phyloP scores from a whole-genome alignment of 441 rosid species.

The Manihot esculenta region DNA sequence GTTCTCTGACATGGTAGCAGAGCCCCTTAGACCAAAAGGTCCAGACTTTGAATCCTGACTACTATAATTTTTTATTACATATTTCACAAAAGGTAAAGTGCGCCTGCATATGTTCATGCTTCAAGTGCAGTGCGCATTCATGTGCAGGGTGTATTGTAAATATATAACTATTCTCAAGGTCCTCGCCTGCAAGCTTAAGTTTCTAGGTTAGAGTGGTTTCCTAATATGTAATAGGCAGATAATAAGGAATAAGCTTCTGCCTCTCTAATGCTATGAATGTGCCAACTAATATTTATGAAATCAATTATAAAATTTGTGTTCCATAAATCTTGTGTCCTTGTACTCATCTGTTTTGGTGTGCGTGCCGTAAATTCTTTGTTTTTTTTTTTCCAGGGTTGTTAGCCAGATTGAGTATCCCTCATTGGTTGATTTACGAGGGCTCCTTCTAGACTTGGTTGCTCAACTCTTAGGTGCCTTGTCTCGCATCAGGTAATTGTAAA shows the following conservation, averaged over 20 bases:
- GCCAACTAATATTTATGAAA: neutral
- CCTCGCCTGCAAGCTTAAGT: too few species aligned
- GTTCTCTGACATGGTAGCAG: too few species aligned
- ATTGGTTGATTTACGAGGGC: slow-evolving; percentile 96
- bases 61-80: too few species aligned
- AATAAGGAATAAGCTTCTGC: slow-evolving; percentile 3
- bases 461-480: slow-evolving; percentile 98
- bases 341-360: neutral
- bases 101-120: too few species aligned
- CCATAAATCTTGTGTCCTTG: neutral
- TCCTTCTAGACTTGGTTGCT: slow-evolving; percentile 94
- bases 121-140: too few species aligned
- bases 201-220: too few species aligned
- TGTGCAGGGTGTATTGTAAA: too few species aligned
- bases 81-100: too few species aligned
- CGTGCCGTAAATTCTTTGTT: slow-evolving; percentile 5
- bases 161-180: too few species aligned
- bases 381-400: slow-evolving; percentile 69
- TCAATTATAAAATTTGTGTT: neutral
- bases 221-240: too few species aligned
- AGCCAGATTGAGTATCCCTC: slow-evolving; percentile 99
- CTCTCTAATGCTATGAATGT: neutral
- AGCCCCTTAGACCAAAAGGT: too few species aligned
- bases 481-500: slow-evolving; percentile 70
- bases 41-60: too few species aligned